Percentiles rank a stretch among this genome's conserved stretches.
phyloP scores from a whole-genome alignment of 805 yeast species.

The Candida ortonii region DNA sequence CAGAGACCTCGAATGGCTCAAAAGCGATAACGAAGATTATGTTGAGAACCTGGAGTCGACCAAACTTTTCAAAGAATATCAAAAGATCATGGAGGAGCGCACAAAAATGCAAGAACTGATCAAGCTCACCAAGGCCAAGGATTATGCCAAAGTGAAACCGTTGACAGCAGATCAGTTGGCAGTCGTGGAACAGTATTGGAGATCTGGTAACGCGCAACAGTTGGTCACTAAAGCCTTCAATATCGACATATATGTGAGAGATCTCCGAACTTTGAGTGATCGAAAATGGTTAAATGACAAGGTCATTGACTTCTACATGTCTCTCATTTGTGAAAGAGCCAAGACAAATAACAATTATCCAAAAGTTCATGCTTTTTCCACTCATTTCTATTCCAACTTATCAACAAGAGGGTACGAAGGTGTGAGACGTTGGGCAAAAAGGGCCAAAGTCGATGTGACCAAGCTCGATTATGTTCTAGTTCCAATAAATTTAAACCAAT shows the following conservation, averaged over 20 bases:
- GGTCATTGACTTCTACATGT: constrained; percentile 78
- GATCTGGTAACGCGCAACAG: constrained; percentile 21
- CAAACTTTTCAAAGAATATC: constrained; percentile 39
- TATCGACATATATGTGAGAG: constrained; percentile 64
- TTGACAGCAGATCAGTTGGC: constrained; percentile 32
- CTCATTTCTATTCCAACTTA: constrained; percentile 81
- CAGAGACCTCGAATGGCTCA: constrained; percentile 31
- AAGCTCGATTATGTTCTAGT: constrained; percentile 65
- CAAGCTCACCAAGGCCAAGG: constrained; percentile 36
- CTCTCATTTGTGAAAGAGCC: constrained; percentile 46
- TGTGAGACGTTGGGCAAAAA: constrained; percentile 82
- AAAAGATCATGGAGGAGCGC: constrained; percentile 42
- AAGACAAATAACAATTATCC: constrained; percentile 24
- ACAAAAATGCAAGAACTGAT: constrained; percentile 35
- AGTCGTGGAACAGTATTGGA: constrained; percentile 37
- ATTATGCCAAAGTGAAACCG: constrained; percentile 32
- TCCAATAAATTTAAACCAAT: constrained; percentile 79
- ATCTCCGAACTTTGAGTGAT: constrained; percentile 67
- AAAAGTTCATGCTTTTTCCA: constrained; percentile 68
- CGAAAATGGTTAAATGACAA: constrained; percentile 88
- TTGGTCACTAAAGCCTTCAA: constrained; percentile 36
- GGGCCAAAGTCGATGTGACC: constrained; percentile 65
- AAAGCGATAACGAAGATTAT: constrained; percentile 31
- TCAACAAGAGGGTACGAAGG: constrained; percentile 70
- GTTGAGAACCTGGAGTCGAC: constrained; percentile 31